Percentiles rank a stretch among this genome's conserved stretches.
phyloP scores from a whole-genome alignment of 192 early-diverging fungal genomes.

The Helicostylum pulchrum region DNA sequence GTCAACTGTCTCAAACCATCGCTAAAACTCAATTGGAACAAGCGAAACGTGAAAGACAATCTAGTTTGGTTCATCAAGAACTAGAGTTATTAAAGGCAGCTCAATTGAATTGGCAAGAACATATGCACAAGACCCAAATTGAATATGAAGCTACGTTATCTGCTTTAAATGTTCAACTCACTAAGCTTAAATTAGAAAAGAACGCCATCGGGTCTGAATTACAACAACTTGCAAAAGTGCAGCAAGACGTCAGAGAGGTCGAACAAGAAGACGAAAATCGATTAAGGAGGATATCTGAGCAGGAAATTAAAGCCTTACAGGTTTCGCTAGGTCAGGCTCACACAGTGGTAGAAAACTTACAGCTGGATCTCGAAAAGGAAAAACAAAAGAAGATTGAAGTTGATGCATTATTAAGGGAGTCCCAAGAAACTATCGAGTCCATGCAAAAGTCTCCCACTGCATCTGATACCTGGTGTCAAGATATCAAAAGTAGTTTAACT shows the following conservation, averaged over 20 bases:
- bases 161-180: constrained; percentile 52
- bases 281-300: not conserved
- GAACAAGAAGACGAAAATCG: not conserved
- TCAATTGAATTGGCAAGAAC: constrained; percentile 20
- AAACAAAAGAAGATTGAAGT: constrained; percentile 50
- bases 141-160: constrained; percentile 23
- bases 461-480: not conserved
- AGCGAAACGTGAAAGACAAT: constrained; percentile 17
- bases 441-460: constrained; percentile 35
- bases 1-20: constrained; percentile 25
- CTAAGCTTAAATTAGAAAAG: constrained; percentile 44
- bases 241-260: constrained; percentile 24
- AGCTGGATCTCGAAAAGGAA: constrained; percentile 46
- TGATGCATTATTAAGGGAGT: constrained; percentile 47
- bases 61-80: constrained; percentile 17
- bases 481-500: not conserved
- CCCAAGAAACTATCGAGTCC: constrained; percentile 54
- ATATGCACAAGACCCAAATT: constrained; percentile 8
- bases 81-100: constrained; percentile 18
- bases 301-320: constrained; percentile 30
- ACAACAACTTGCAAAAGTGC: constrained; percentile 53
- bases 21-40: constrained; percentile 22
- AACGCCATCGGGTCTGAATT: constrained; percentile 55
- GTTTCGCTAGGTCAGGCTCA: constrained; percentile 38
- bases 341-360: constrained; percentile 46